Conservation (phyloP, 495 filamentous ascomycete species). For the Aspergillus biplanus region DNA sequence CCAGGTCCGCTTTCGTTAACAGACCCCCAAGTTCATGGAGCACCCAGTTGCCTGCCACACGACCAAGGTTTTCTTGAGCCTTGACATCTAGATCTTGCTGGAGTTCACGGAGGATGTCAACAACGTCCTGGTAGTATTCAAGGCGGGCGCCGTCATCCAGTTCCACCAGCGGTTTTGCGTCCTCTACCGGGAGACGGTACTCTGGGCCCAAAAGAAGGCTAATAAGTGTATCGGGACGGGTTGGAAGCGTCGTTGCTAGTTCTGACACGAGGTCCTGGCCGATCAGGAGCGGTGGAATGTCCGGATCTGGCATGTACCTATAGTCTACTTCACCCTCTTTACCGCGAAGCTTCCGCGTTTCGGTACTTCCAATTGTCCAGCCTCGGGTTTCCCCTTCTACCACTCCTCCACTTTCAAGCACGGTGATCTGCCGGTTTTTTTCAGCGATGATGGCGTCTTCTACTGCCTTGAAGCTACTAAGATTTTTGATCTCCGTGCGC, state of each 20-base stretch:
- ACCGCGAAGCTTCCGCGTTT: slow-evolving; percentile 74
- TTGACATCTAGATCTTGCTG: slow-evolving; percentile 36
- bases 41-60: slow-evolving; percentile 68
- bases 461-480: slow-evolving; percentile 91
- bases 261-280: slow-evolving; percentile 67
- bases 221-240: slow-evolving; percentile 70
- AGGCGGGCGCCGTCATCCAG: slow-evolving; percentile 80
- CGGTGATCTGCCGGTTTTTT: slow-evolving; percentile 79
- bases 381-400: slow-evolving; percentile 90
- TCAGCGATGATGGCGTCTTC: slow-evolving; percentile 93
- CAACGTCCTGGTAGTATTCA: slow-evolving; percentile 80
- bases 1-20: slow-evolving; percentile 53
- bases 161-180: slow-evolving; percentile 78
- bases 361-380: slow-evolving; percentile 82
- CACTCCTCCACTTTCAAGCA: slow-evolving; percentile 77
- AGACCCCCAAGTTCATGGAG: slow-evolving; percentile 89
- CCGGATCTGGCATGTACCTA: slow-evolving; percentile 97
- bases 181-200: slow-evolving; percentile 76
- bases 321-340: slow-evolving; percentile 99
- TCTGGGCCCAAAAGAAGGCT: slow-evolving; percentile 53
- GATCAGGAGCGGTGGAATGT: slow-evolving; percentile 80
- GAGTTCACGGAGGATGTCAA: slow-evolving; percentile 55
- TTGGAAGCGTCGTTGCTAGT: slow-evolving; percentile 62
- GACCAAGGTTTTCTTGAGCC: slow-evolving; percentile 33
- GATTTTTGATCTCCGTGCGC: slow-evolving; percentile 96